Evolutionary conservation across 176 grass and related monocot genomes (phyloP), one percentile per base, ranked within the genome.

Genomic region (Cenchrus purpureus): DNA sequence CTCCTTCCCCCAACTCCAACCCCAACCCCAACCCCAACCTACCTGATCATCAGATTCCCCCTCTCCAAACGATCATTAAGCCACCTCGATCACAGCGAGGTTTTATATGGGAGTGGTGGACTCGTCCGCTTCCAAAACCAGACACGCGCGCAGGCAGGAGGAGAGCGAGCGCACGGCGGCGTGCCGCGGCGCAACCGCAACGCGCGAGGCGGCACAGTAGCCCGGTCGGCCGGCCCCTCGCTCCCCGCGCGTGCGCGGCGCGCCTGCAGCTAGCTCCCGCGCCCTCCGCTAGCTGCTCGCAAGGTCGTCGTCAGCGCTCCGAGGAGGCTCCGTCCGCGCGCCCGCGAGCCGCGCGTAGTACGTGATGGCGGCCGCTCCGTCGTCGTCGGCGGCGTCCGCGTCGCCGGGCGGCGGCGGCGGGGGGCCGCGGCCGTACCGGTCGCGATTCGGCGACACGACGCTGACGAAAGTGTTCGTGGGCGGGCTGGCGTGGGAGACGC

Each of bases 391-490:
- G 17, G 14, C 86, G 79, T 22, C 81, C 14, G 50, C 85, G 74
- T 45, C 64, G 31, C 78, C 87, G 59, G 90, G 45, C 45, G 45
- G 44, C 44, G 44, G 5, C 65, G 88, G 74, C 53, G 91, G 67
- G 1, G 89, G 57, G 32, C 42, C 43, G 3, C 49, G 40, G n/a
- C 83, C 78, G 67, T 79, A 79, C 89, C 77, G 93, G 63, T 96
- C 91, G 54, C 86, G 90, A 69, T 99, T 94, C 81, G 93, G 93
- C n/a, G 97, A 99, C 84, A 99, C 97, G 59, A 96, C 91, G 65
- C 83, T 85, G 86, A 99, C 91, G 5, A 99, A 96, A 91, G 97
- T 99, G n/a, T 99, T 99, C 90, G 97, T 99, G 42, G 97, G 97
- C 58, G 97, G 97, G 12, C 90, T 99, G 78, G 93, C 97, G 42